Conservation (phyloP, 352 stramenopile genomes). For the Globisporangium lucens region DNA sequence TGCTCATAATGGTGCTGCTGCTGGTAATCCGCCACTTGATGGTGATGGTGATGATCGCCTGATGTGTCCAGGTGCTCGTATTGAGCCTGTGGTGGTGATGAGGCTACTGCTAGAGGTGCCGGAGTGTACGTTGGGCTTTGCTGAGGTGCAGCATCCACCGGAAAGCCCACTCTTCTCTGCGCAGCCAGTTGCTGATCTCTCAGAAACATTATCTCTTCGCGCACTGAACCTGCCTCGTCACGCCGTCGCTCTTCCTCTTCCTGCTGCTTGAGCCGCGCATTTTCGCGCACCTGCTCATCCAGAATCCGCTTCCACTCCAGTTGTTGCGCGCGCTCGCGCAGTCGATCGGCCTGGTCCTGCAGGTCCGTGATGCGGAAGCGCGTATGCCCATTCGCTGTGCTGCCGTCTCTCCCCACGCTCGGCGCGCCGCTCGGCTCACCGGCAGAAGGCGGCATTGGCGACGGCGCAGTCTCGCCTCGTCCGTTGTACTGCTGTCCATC, state of each 20-base stretch:
- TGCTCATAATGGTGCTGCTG: slow-evolving; percentile 11
- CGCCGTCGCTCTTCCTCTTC: slow-evolving; percentile 35
- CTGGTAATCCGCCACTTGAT: slow-evolving; percentile 17
- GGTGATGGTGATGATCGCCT: neutral
- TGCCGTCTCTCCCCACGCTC: slow-evolving; percentile 3
- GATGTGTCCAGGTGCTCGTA: neutral
- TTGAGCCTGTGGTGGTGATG: slow-evolving; percentile 13
- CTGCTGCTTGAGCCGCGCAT: slow-evolving; percentile 45
- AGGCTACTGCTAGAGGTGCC: neutral
- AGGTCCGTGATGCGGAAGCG: slow-evolving; percentile 65
- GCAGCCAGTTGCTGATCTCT: slow-evolving; percentile 62
- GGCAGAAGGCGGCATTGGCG: neutral
- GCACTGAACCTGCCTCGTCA: slow-evolving; percentile 36
- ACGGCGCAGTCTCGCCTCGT: neutral
- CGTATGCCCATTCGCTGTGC: slow-evolving; percentile 24
- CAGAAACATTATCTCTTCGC: slow-evolving; percentile 50
- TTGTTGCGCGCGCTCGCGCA: slow-evolving; percentile 61
- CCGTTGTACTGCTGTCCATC: slow-evolving; percentile 2
- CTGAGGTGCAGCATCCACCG: neutral
- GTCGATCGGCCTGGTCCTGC: slow-evolving; percentile 43
- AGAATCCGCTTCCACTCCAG: slow-evolving; percentile 66
- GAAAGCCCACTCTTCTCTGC: slow-evolving; percentile 34
- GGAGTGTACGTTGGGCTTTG: neutral
- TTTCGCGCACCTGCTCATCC: slow-evolving; percentile 75
- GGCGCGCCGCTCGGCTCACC: slow-evolving; percentile 11